These are phyloP conservation scores for Solanum chacoense DNA, from an alignment of 305 asterid genomes.

Conservation along the genomic window DNA sequence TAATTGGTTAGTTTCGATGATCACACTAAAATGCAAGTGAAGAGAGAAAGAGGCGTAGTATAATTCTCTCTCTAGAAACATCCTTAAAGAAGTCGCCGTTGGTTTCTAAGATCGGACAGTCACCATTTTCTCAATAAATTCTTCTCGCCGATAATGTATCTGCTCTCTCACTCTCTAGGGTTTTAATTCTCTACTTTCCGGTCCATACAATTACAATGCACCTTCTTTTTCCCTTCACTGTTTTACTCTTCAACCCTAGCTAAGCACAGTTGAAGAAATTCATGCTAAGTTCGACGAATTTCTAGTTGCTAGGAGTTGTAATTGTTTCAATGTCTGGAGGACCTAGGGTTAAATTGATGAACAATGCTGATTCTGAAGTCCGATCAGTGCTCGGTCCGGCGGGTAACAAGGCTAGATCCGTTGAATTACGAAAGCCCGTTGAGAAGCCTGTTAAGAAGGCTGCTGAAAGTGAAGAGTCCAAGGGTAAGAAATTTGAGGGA, in stretches of 20 bases:
- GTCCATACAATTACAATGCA: constrained; percentile 27
- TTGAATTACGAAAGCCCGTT: constrained; percentile 43
- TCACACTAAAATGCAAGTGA: not conserved
- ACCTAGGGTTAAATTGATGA: constrained; percentile 51
- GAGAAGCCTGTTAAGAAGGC: constrained; percentile 23
- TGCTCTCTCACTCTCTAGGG: constrained; percentile 15
- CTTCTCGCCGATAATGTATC: not conserved
- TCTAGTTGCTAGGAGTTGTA: not conserved
- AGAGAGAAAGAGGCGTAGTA: not conserved
- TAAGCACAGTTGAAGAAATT: not conserved
- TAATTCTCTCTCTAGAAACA: not conserved
- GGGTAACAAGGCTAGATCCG: constrained; percentile 60
- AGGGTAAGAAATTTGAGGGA: constrained; percentile 42
- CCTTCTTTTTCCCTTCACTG: constrained; percentile 8
- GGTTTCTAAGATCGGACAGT: not conserved
- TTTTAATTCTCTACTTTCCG: constrained; percentile 8
- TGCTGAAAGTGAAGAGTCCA: constrained; percentile 8
- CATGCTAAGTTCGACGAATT: not conserved
- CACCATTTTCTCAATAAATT: not conserved
- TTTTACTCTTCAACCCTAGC: constrained; percentile 5
- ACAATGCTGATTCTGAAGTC: constrained; percentile 42
- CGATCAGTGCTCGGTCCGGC: constrained; percentile 79
- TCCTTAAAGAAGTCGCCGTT: constrained; percentile 2
- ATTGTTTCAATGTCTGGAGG: constrained; percentile 57
- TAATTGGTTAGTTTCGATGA: not conserved